A percentile compares a stretch with the other conserved stretches of the same genome.
Evolutionary conservation across 2,329 filamentous ascomycete genomes (phyloP).

Genomic region (Epichloe gansuensis): DNA sequence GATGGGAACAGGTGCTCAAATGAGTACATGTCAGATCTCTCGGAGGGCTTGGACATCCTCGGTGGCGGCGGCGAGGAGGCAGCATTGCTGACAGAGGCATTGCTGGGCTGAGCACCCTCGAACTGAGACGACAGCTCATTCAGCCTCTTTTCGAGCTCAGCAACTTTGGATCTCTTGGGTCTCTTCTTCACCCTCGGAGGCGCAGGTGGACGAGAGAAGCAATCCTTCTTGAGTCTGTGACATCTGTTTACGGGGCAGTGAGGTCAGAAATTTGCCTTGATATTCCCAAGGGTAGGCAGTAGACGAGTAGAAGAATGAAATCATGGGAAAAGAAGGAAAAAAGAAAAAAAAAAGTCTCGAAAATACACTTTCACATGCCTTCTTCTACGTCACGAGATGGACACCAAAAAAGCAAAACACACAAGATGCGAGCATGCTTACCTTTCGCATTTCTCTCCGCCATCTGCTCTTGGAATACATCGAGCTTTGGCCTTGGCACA

Average conservation of each 20-base stretch:
- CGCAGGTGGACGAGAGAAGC: slow-evolving; percentile 33
- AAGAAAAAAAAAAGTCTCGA: background rate
- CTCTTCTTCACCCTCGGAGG: slow-evolving; percentile 34
- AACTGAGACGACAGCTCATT: slow-evolving; percentile 36
- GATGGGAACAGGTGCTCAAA: slow-evolving; percentile 25
- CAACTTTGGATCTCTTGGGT: slow-evolving; percentile 34
- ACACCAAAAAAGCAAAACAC: background rate
- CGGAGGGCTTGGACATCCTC: slow-evolving; percentile 3
- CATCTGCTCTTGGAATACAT: slow-evolving; percentile 30
- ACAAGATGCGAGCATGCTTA: slow-evolving; percentile 13
- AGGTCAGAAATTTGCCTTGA: background rate
- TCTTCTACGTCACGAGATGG: background rate
- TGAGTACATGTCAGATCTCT: slow-evolving; percentile 13
- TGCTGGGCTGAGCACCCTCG: slow-evolving; percentile 14
- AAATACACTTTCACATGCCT: background rate
- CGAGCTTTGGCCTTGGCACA: slow-evolving; percentile 40
- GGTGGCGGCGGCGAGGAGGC: slow-evolving; percentile 6
- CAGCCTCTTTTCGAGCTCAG: slow-evolving; percentile 37
- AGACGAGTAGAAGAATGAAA: background rate
- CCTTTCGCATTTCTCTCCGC: slow-evolving; percentile 33
- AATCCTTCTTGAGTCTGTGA: slow-evolving; percentile 33
- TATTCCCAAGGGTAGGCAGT: too few relatives aligned
- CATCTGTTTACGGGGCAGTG: slow-evolving; percentile 23
- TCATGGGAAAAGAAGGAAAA: background rate
- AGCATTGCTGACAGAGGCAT: slow-evolving; percentile 5